Evolutionary conservation across 768 basidiomycete species (phyloP).

Genomic region (Coprinopsis strossmayeri): DNA sequence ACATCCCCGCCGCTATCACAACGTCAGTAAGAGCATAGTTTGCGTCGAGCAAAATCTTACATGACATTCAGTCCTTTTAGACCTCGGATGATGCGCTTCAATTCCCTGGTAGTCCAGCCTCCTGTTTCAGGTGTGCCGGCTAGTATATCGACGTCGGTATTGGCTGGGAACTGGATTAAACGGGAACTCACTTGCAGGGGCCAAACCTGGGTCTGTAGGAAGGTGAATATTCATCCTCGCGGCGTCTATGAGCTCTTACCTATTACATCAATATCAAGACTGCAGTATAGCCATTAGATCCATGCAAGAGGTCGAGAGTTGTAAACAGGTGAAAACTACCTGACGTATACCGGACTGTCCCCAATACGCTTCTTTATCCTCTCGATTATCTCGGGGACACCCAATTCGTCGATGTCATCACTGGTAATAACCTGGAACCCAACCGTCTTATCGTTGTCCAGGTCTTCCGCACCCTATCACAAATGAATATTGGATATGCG

Average conservation of each 20-base stretch:
- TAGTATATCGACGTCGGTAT: constrained; percentile 19
- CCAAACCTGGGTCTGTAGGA: constrained; percentile 68
- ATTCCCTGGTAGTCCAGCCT: constrained; percentile 79
- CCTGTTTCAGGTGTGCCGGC: constrained; percentile 83
- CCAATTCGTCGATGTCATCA: constrained; percentile 80
- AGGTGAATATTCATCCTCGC: too few species aligned
- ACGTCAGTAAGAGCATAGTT: constrained; percentile 2
- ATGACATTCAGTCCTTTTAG: constrained; percentile 75
- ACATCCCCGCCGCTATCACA: constrained; percentile 71
- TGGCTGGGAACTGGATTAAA: neutral
- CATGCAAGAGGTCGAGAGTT: too few species aligned
- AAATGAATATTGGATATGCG: too few species aligned
- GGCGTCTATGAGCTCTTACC: too few species aligned
- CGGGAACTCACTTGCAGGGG: constrained; percentile 61
- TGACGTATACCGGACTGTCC: constrained; percentile 70
- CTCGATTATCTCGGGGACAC: constrained; percentile 60
- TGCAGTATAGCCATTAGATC: constrained; percentile 20
- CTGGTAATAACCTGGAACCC: constrained; percentile 78
- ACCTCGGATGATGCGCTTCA: constrained; percentile 76
- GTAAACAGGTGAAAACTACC: too few species aligned
- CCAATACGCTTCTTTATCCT: constrained; percentile 71
- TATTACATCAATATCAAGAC: constrained; percentile 83
- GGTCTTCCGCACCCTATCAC: constrained; percentile 53
- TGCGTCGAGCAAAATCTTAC: constrained; percentile 32
- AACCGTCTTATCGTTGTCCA: constrained; percentile 61